Base-by-base conservation (phyloP, 2,329 filamentous ascomycete genomes). In the Beauveria sp. region DNA sequence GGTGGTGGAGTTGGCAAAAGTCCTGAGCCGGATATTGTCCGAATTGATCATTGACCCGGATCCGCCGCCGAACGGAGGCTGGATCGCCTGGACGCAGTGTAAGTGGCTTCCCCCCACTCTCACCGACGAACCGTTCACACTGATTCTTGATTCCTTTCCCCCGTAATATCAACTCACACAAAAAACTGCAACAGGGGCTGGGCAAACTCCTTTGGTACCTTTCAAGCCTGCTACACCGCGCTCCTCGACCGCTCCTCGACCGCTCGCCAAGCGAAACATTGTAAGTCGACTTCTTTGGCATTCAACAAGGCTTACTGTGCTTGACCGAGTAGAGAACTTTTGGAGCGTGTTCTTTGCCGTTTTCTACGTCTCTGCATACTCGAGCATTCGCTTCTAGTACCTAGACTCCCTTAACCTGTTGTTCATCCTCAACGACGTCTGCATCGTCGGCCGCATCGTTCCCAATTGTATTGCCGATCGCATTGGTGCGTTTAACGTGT, bases 401-500 rank as follows among this genome's bases (percentile, higher is more conserved):
- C 72, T 73, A 3, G 75, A 78, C 40, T 79, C 84, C 5, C 79
- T 89, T 55, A 81, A 86, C 66, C 70, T 90, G 8, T 74, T 90
- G 14, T 77, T 89, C 28, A 75, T 89, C 3, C 75, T 89, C 68
- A 91, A 90, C 71, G 85, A 82, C 22, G 77, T 85, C 12, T 85
- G 86, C 1, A 61, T 84, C 16, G 62, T 82, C 2, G 85, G 85
- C 10, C 81, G 87, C 0, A 62, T 88, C 12, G 65, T 84, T 0
- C 85, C 85, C 0, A 85, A 81, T 68, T 75, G 79, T 64, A 65
- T 86, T 1, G 85, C 86, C 3, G 86, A 89, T 73, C 70, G 70
- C 9, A 60, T 75, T 20, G 87, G 88, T 0, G 77, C 82, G 0
- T 70, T 90, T 62, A 90, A 87, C 68, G 73, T 86, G 43, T 77